Conservation (phyloP, 768 basidiomycete genomes). For the Gloeostereum incarnatum region DNA sequence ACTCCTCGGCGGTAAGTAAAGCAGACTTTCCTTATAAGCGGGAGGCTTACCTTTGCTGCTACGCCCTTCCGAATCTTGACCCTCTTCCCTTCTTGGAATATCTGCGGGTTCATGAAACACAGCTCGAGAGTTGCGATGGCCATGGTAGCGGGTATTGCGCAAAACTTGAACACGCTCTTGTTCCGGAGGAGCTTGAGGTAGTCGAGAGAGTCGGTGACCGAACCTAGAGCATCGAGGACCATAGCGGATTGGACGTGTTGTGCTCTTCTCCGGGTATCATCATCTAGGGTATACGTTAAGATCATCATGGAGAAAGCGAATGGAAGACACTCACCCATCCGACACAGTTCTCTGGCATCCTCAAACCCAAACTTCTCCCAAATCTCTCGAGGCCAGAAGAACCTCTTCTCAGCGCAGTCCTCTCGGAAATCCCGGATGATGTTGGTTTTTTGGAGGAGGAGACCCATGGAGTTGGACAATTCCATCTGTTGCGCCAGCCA, state of each 20-base stretch:
- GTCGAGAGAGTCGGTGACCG: conserved; percentile 50
- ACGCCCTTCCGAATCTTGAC: conserved; percentile 68
- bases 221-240: too few relatives aligned
- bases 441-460: conserved; percentile 95
- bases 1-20: too few relatives aligned
- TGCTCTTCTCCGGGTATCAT: too few relatives aligned
- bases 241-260: too few relatives aligned
- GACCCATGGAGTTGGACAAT: conserved; percentile 90
- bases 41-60: conserved; percentile 53
- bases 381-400: conserved; percentile 94
- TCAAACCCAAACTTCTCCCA: conserved; percentile 72
- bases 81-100: conserved; percentile 55
- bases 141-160: conserved; percentile 67
- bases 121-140: conserved; percentile 62
- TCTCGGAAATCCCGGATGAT: conserved; percentile 95
- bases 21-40: too few relatives aligned
- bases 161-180: conserved; percentile 69
- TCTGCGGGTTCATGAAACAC: conserved; percentile 64
- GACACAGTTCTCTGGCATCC: conserved; percentile 62
- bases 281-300: too few relatives aligned
- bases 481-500: conserved; percentile 77
- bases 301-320: too few relatives aligned
- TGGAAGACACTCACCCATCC: too few relatives aligned
- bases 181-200: conserved; percentile 59
- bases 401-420: conserved; percentile 75